Conservation (phyloP, 306 rosid genomes). For the Comarum palustre region DNA sequence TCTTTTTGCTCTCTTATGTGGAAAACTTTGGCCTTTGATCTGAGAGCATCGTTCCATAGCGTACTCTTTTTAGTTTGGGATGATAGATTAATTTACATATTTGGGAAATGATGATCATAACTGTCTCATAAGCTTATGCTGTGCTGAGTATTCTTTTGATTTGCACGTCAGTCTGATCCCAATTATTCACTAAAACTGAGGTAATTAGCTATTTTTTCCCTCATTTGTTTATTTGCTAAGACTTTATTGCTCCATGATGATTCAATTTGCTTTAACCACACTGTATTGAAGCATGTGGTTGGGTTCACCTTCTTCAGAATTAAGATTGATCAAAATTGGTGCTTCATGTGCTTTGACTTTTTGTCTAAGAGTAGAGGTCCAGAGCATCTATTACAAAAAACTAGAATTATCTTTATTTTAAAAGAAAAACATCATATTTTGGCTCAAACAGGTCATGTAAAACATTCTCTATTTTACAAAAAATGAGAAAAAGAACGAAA, state of each 20-base stretch:
- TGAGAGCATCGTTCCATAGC: constrained; percentile 43
- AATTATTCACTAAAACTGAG: neutral
- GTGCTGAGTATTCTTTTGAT: constrained; percentile 1
- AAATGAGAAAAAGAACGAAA: too few relatives aligned
- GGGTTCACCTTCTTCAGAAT: constrained; percentile 14
- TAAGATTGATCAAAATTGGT: neutral
- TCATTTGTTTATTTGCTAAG: too few relatives aligned
- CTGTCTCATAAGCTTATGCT: constrained; percentile 7
- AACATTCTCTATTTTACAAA: too few relatives aligned
- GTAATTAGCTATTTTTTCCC: too few relatives aligned
- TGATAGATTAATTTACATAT: too few relatives aligned
- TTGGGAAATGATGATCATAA: constrained; percentile 4
- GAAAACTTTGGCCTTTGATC: constrained; percentile 51
- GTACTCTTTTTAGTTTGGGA: too few relatives aligned
- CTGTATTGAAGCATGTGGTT: constrained; percentile 33
- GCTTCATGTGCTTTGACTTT: constrained; percentile 39
- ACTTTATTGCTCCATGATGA: constrained; percentile 56
- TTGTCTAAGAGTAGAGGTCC: too few relatives aligned
- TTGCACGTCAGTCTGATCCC: constrained; percentile 26
- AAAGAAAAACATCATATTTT: too few relatives aligned
- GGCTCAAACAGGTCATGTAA: too few relatives aligned
- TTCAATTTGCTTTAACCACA: constrained; percentile 77
- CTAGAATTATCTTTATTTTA: too few relatives aligned
- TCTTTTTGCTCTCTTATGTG: constrained; percentile 34
- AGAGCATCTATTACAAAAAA: too few relatives aligned